Percentiles rank a stretch among this genome's conserved stretches.
These are phyloP conservation scores for Penicillium sclerotiorum DNA, from an alignment of 2,329 filamentous ascomycete species.

Conservation along the genomic window DNA sequence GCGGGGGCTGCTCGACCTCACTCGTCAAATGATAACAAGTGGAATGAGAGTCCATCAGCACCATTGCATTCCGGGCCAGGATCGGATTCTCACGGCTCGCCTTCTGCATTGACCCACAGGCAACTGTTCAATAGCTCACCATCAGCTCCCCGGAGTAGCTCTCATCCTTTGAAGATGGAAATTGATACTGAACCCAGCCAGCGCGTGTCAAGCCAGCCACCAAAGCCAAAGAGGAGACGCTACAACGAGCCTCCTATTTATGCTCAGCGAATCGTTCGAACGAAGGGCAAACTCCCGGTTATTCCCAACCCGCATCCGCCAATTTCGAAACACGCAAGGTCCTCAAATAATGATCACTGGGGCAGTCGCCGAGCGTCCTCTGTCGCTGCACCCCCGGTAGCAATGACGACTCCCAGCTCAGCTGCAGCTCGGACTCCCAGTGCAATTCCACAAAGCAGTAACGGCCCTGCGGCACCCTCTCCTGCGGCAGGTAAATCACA, in stretches of 20 bases:
- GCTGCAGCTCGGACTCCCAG: slow-evolving; percentile 19
- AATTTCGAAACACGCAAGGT: slow-evolving; percentile 36
- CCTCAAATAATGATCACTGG: slow-evolving; percentile 25
- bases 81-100: slow-evolving; percentile 18
- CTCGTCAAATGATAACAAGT: slow-evolving; percentile 32
- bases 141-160: slow-evolving; percentile 17
- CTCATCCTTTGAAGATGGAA: slow-evolving; percentile 30
- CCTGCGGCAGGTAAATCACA: slow-evolving; percentile 9
- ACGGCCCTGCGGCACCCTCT: slow-evolving; percentile 27
- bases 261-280: slow-evolving; percentile 48
- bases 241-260: slow-evolving; percentile 58
- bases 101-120: slow-evolving; percentile 16
- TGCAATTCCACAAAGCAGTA: slow-evolving; percentile 27
- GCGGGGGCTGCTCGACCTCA: slow-evolving; percentile 24
- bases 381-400: slow-evolving; percentile 14
- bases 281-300: slow-evolving; percentile 43
- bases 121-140: slow-evolving; percentile 37
- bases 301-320: slow-evolving; percentile 42
- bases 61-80: slow-evolving; percentile 16
- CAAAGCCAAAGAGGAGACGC: slow-evolving; percentile 53
- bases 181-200: slow-evolving; percentile 20
- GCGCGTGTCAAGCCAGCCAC: slow-evolving; percentile 37
- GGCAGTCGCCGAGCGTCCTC: slow-evolving; percentile 25
- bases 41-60: slow-evolving; percentile 30
- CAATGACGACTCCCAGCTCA: slow-evolving; percentile 16